Evolutionary conservation across 768 basidiomycete species (phyloP), one percentile per base, ranked within the genome.

Genomic region (Pluteus cervinus): DNA sequence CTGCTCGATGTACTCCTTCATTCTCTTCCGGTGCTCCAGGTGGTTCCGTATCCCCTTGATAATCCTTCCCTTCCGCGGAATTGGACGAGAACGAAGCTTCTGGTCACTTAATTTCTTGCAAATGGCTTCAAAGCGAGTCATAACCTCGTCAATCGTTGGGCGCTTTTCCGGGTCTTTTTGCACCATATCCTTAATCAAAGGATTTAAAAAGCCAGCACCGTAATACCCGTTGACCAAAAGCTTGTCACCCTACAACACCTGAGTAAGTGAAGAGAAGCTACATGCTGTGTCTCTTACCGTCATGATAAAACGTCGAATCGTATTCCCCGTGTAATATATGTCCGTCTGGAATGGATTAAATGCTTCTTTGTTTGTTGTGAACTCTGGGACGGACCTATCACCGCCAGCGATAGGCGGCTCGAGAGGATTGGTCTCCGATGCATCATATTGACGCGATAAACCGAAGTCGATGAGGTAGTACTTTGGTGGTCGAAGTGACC

Each of bases 321-420:
- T 15, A 30, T 70, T 71, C 0, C 68, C 69, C 1, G 71, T 41
- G 21, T 62, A 62, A 41, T 68, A 73, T 3, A 73, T 50, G 23
- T 74, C 72, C 0, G 60, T 62, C 0, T 60, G 49, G 30, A 73
- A 74, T 0, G 68, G 65, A 41, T 73, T 45, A 7, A 55, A 48
- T 0, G 50, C 57, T 1, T n/a, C n/a, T n/a, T n/a, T n/a, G n/a
- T n/a, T n/a, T n/a, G n/a, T n/a, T n/a, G n/a, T n/a, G n/a, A n/a
- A n/a, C n/a, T n/a, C n/a, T n/a, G n/a, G n/a, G n/a, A n/a, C n/a
- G n/a, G n/a, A n/a, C n/a, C n/a, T n/a, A 46, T 76, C 71, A 3
- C 61, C 69, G 0, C 69, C 71, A 5, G 45, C 43, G 2, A 66
- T 51, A 0, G 61, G 55, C 4, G 42, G 29, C 21, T 57, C 61